Percentiles rank a stretch among this genome's conserved stretches.
These are phyloP conservation scores for Ichthyophonus hoferi DNA, from an alignment of 208 protist genomes.

Conservation along the genomic window DNA sequence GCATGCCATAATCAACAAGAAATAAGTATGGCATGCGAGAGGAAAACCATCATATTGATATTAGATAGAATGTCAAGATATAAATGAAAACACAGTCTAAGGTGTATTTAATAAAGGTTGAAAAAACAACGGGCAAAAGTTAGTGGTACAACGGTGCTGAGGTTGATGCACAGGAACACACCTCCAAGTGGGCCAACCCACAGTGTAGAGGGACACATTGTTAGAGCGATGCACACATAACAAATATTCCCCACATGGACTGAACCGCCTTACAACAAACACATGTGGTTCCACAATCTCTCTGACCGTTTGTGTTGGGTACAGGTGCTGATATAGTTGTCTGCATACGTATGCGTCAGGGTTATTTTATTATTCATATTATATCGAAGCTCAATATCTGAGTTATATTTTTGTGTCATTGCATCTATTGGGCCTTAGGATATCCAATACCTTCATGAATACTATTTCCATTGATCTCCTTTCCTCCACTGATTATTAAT, in stretches of 20 bases:
- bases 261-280: not conserved
- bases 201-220: not conserved
- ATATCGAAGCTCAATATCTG: not conserved
- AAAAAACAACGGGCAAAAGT: too few relatives aligned
- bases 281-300: not conserved
- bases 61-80: too few relatives aligned
- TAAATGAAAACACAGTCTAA: too few relatives aligned
- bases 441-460: not conserved
- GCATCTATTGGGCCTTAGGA: too few relatives aligned
- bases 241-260: not conserved
- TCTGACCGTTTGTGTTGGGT: not conserved
- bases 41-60: not conserved
- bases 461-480: not conserved
- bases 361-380: not conserved
- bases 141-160: too few relatives aligned
- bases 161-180: not conserved
- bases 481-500: not conserved
- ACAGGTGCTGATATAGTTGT: not conserved
- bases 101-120: too few relatives aligned
- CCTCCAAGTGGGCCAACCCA: not conserved
- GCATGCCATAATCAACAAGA: too few relatives aligned
- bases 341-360: not conserved
- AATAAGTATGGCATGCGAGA: not conserved
- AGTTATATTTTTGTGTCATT: not conserved
- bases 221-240: not conserved